Conservation (phyloP, 2,329 filamentous ascomycete genomes). For the Hymenoscyphus scutula region DNA sequence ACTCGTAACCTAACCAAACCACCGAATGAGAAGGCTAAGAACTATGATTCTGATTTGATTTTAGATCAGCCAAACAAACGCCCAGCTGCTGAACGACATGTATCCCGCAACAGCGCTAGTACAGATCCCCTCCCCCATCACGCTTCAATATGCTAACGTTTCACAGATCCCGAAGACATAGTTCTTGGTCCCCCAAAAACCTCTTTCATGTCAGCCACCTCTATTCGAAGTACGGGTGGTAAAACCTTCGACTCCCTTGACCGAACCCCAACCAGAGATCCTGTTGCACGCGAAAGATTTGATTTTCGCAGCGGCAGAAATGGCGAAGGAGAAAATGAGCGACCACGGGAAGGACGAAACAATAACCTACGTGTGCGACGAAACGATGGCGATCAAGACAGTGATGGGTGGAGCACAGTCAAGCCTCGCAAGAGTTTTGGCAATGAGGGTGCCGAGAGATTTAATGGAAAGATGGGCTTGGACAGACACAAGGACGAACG, state of each 20-base stretch:
- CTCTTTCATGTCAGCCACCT: slow-evolving; percentile 75
- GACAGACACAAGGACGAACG: slow-evolving; percentile 43
- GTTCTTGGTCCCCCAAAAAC: slow-evolving; percentile 82
- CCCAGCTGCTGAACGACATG: slow-evolving; percentile 51
- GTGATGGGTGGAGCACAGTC: slow-evolving; percentile 71
- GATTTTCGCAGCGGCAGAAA: slow-evolving; percentile 52
- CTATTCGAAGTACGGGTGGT: slow-evolving; percentile 43
- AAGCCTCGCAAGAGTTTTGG: slow-evolving; percentile 74
- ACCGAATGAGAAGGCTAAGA: slow-evolving; percentile 51
- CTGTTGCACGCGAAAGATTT: slow-evolving; percentile 57
- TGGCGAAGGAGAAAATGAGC: slow-evolving; percentile 51
- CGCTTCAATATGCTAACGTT: slow-evolving; percentile 22
- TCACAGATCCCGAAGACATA: slow-evolving; percentile 70
- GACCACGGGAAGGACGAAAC: slow-evolving; percentile 48
- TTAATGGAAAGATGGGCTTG: slow-evolving; percentile 62
- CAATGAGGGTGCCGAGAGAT: slow-evolving; percentile 68
- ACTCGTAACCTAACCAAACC: slow-evolving; percentile 33
- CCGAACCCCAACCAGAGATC: slow-evolving; percentile 47
- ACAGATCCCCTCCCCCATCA: slow-evolving; percentile 34
- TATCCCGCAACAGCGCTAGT: slow-evolving; percentile 58
- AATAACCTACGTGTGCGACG: slow-evolving; percentile 50
- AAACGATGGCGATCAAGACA: slow-evolving; percentile 56
- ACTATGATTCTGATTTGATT: slow-evolving; percentile 31
- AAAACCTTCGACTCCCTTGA: slow-evolving; percentile 43
- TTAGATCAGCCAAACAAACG: slow-evolving; percentile 45